Conservation (phyloP, 371 early-diverging fungal species). For the Mucor plumbeus region DNA sequence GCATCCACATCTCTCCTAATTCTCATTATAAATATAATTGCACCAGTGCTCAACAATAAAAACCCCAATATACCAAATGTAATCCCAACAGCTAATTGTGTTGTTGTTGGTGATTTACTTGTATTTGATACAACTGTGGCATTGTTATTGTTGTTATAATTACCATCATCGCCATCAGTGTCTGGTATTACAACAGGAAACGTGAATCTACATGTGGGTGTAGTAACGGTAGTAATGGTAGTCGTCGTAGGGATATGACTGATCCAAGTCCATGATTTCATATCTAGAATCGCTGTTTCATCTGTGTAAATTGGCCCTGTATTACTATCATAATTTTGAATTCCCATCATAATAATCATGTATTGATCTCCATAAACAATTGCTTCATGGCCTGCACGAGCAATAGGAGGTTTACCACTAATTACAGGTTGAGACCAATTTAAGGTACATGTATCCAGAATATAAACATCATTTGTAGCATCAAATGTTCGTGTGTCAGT, state of each 20-base stretch:
- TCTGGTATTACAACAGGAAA: slow-evolving; percentile 32
- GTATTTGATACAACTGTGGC: slow-evolving; percentile 16
- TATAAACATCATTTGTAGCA: slow-evolving; percentile 22
- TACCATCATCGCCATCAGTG: slow-evolving; percentile 2
- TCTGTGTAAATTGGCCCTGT: slow-evolving; percentile 27
- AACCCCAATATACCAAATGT: slow-evolving; percentile 30
- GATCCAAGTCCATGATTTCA: slow-evolving; percentile 45
- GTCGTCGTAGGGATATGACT: slow-evolving; percentile 14
- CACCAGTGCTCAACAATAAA: slow-evolving; percentile 4
- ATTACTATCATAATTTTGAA: slow-evolving; percentile 11
- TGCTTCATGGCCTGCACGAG: slow-evolving; percentile 46
- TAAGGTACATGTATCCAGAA: slow-evolving; percentile 26
- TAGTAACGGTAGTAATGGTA: not conserved
- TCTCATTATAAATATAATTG: slow-evolving; percentile 20
- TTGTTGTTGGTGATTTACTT: slow-evolving; percentile 9
- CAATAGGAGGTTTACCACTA: slow-evolving; percentile 19
- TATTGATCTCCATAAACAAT: slow-evolving; percentile 34
- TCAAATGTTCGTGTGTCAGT: slow-evolving; percentile 8
- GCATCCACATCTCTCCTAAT: slow-evolving; percentile 29
- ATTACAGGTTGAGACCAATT: slow-evolving; percentile 23
- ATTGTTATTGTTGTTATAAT: not conserved
- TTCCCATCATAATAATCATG: slow-evolving; percentile 47
- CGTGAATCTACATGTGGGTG: slow-evolving; percentile 29
- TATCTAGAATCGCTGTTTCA: slow-evolving; percentile 44
- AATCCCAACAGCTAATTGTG: slow-evolving; percentile 39